Percentiles rank a stretch among this genome's conserved stretches.
Conservation (phyloP, 495 filamentous ascomycete species). For the Neurospora sp. region DNA sequence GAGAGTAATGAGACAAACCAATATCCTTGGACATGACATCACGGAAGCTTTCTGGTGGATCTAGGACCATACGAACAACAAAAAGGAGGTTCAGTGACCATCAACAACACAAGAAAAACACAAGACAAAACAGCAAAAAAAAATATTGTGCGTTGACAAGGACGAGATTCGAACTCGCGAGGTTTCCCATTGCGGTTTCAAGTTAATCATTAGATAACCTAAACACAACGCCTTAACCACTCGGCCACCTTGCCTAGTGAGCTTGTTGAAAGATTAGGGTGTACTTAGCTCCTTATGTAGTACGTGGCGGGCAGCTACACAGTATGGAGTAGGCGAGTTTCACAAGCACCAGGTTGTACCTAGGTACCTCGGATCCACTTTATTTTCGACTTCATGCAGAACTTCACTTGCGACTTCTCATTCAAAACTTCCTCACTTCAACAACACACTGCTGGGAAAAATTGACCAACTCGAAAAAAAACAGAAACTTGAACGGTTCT, state of each 20-base stretch:
- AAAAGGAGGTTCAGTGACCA: background rate
- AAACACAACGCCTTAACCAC: constrained; percentile 46
- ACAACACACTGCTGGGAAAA: background rate
- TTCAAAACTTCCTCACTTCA: background rate
- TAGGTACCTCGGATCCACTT: background rate
- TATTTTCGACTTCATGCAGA: background rate
- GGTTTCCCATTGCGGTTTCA: constrained; percentile 14
- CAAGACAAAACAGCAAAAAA: background rate
- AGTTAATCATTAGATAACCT: constrained; percentile 19
- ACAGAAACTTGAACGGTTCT: background rate
- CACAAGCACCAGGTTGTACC: background rate
- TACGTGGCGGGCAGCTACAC: background rate
- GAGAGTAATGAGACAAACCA: background rate
- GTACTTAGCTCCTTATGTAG: background rate
- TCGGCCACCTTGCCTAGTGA: constrained; percentile 31
- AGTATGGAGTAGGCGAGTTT: background rate
- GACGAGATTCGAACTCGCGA: constrained; percentile 18
- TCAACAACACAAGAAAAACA: background rate
- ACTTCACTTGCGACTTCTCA: background rate
- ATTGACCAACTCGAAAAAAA: background rate
- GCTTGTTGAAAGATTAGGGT: background rate
- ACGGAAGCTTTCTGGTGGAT: background rate
- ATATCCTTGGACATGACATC: background rate
- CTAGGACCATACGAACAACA: background rate
- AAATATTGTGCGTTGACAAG: constrained; percentile 9